Evolutionary conservation across 169 alveolate genomes (phyloP).

Genomic region (Cryptosporidium meleagridis): DNA sequence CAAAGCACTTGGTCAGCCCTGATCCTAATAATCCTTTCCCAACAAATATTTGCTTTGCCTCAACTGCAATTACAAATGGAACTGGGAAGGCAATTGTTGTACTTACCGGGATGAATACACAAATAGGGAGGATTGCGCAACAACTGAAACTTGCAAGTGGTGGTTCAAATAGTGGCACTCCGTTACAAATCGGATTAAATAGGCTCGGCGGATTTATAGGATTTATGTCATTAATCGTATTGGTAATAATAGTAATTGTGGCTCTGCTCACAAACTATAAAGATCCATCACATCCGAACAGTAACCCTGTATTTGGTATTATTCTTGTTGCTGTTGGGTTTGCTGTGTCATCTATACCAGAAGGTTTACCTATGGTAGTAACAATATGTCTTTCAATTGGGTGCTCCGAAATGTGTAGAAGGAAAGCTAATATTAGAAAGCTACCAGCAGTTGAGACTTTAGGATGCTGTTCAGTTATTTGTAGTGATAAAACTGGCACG

Average conservation of each 20-base stretch:
- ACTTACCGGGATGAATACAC: slow-evolving; percentile 92
- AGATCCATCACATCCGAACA: slow-evolving; percentile 89
- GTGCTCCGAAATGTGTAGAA: slow-evolving; percentile 93
- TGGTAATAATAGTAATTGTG: slow-evolving; percentile 83
- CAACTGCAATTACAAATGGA: slow-evolving; percentile 93
- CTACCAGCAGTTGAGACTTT: slow-evolving; percentile 97
- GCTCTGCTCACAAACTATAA: slow-evolving; percentile 84
- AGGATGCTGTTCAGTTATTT: slow-evolving; percentile 97
- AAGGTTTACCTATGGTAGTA: slow-evolving; percentile 98
- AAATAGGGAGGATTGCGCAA: slow-evolving; percentile 96
- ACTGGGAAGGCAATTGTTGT: slow-evolving; percentile 92
- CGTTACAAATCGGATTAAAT: slow-evolving; percentile 86
- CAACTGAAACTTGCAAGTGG: slow-evolving; percentile 87
- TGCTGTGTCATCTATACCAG: slow-evolving; percentile 95
- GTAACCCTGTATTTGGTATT: slow-evolving; percentile 85
- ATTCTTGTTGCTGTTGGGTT: slow-evolving; percentile 95
- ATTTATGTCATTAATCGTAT: slow-evolving; percentile 81
- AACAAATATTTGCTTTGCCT: slow-evolving; percentile 91
- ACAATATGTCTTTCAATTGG: slow-evolving; percentile 95
- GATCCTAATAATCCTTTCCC: slow-evolving; percentile 86
- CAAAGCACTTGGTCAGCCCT: slow-evolving; percentile 82
- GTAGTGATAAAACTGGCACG: slow-evolving; percentile 98
- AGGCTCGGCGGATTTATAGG: slow-evolving; percentile 89
- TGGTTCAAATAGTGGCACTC: slow-evolving; percentile 81
- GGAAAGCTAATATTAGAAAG: slow-evolving; percentile 92